Base-by-base conservation (phyloP, 768 basidiomycete species). In the Mycena galericulata region DNA sequence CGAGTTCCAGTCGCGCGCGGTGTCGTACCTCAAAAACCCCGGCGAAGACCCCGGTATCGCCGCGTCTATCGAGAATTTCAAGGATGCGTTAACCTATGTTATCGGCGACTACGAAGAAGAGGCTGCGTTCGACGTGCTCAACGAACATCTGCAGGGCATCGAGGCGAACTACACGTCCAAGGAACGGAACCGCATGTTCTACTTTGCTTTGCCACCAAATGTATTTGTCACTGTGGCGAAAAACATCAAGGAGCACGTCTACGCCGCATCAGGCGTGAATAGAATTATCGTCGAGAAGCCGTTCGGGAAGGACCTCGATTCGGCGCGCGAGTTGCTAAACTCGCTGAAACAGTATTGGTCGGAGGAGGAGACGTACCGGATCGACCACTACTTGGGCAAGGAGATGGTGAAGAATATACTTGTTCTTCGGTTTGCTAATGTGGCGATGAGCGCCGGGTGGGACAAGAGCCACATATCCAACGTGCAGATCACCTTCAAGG, bases 321-420 rank as follows among this genome's bases (percentile, higher is more conserved):
- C 93, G 20, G 94, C 92, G 65, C 88, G 93, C 51, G 86, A 88
- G 66, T 90, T 99, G 67, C 87, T 98, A 66, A 77, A 80, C 26
- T 85, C 90, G 22, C 85, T 99, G 79, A 97, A 95, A 82, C 78
- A 89, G 72, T 89, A 93, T 68, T 99, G 96, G 96, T 85, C 86
- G 6, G 97, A 99, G 81, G 95, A 98, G 24, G 98, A 99, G 84
- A 99, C 97, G 15, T 99, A 93, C 89, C 93, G 97, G 57, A 99
- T 99, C 78, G 97, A 99, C 82, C 97, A 99, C 79, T 99, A 99
- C 80, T 92, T 99, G 66, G 97, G 97, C 64, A 99, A 99, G 85
- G 97, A 99, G 88, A 99, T 99, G 97, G 95, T 98, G 76, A 99
- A 99, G 88, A 99, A 99, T 80, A 79, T 99, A 64, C 92, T 99